A percentile compares a stretch with the other conserved stretches of the same genome.
Evolutionary conservation across 176 grass and related monocot genomes (phyloP).

Genomic region (Oryza meridionalis): DNA sequence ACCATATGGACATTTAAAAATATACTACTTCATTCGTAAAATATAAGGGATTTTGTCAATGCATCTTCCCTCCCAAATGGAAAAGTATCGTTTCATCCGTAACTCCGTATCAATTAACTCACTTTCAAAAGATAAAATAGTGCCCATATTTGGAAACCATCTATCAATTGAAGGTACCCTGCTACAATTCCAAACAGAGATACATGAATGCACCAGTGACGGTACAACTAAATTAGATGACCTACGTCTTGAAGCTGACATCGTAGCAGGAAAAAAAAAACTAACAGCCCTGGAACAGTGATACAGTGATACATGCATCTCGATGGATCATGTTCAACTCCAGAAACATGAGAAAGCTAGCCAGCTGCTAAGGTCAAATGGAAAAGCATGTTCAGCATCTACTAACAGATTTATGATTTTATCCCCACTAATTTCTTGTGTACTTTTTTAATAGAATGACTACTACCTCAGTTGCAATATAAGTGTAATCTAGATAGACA

Average conservation of each 20-base stretch:
- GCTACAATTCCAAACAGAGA: conserved; percentile 14
- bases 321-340: conserved; percentile 2
- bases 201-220: background rate
- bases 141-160: background rate
- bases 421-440: conserved; percentile 26
- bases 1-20: background rate
- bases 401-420: conserved; percentile 10
- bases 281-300: conserved; percentile 1
- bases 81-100: too few relatives aligned
- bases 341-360: conserved; percentile 26
- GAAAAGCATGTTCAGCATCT: background rate
- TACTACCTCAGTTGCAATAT: too few relatives aligned
- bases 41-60: too few relatives aligned
- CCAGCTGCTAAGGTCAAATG: conserved; percentile 27
- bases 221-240: background rate
- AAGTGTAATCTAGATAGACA: too few relatives aligned
- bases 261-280: conserved; percentile 2
- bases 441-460: background rate
- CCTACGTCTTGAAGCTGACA: conserved; percentile 16
- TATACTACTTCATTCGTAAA: too few relatives aligned
- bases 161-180: background rate
- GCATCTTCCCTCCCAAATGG: too few relatives aligned
- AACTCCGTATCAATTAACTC: background rate
- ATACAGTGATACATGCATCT: conserved; percentile 39
- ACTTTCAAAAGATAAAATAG: background rate